Base-by-base conservation (phyloP, 2,329 filamentous ascomycete species). In the Ploettnerulaceae sp. region DNA sequence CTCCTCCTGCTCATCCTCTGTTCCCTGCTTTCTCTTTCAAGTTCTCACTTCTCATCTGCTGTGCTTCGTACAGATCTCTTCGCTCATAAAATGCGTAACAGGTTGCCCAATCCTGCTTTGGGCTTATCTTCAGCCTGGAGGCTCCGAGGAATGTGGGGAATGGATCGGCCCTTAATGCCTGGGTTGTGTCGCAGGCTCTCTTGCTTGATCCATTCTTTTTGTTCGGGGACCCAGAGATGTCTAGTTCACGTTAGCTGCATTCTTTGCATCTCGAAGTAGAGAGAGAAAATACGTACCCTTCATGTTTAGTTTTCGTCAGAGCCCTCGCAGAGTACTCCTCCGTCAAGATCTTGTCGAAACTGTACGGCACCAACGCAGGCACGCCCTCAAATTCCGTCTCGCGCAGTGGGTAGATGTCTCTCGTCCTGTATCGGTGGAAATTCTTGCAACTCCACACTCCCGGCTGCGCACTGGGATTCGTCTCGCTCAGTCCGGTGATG, bases 361-460 rank as follows among this genome's bases (percentile, higher is more conserved):
- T 73, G 61, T 79, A 84, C 3, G 88, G 88, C 18, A 93, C 76
- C 54, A 74, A 75, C 18, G 84, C 84, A 9, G 74, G 68, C 2
- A 86, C 80, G 15, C 84, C 86, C 67, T 93, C 87, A 57, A 88
- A 93, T 52, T 77, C 75, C 20, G 81, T 85, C 61, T 81, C 73
- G 12, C 86, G 76, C 73, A 93, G 71, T 3, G 88, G 88, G 67
- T 82, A 93, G 9, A 93, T 70, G 57, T 93, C 85, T n/a, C 69
- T 69, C 20, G 76, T 81, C 32, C 70, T 67, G 65, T 93, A 93
- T 35, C 73, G 70, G 66, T 94, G 88, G 59, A 76, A 75, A 62
- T 93, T 90, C 70, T 91, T 91, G 69, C 86, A 91, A 59, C 78
- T 81, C 79, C 84, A 86, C 22, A 85, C 64, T 5, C 84, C 84